Conservation (phyloP, 495 filamentous ascomycete genomes). For the Penicillium arizonense region DNA sequence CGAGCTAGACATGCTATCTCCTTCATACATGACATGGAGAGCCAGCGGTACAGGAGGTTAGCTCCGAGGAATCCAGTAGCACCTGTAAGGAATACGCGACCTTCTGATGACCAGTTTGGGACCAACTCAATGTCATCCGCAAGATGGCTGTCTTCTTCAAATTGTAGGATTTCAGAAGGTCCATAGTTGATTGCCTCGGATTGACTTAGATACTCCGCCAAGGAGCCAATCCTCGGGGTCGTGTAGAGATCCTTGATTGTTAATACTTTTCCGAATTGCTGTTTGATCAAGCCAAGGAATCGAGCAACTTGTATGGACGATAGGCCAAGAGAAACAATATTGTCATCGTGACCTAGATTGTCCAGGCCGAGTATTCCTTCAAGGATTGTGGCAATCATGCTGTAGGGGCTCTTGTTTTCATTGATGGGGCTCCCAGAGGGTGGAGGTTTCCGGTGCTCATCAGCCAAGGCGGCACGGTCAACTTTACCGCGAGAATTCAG, state of each 20-base stretch:
- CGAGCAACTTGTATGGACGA: not conserved
- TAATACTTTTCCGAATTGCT: not conserved
- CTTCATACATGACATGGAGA: slow-evolving; percentile 3
- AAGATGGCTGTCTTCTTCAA: not conserved
- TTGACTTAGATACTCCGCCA: not conserved
- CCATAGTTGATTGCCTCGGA: not conserved
- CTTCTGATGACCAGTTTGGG: not conserved
- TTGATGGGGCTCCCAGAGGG: not conserved
- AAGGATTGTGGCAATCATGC: not conserved
- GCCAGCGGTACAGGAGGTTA: not conserved
- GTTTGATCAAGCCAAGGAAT: not conserved
- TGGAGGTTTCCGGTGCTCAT: not conserved
- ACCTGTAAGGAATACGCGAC: slow-evolving; percentile 8
- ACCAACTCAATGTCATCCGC: not conserved
- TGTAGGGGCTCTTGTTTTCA: not conserved
- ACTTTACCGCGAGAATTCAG: not conserved
- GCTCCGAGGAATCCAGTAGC: slow-evolving; percentile 12
- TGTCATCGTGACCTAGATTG: not conserved
- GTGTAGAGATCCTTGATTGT: not conserved
- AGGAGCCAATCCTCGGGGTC: not conserved
- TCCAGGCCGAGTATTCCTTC: not conserved
- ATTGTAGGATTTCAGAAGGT: not conserved
- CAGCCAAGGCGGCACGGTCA: not conserved
- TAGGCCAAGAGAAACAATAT: not conserved
- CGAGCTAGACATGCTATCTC: slow-evolving; percentile 14